Conservation (phyloP, 768 basidiomycete species). For the Termitomyces sp. region DNA sequence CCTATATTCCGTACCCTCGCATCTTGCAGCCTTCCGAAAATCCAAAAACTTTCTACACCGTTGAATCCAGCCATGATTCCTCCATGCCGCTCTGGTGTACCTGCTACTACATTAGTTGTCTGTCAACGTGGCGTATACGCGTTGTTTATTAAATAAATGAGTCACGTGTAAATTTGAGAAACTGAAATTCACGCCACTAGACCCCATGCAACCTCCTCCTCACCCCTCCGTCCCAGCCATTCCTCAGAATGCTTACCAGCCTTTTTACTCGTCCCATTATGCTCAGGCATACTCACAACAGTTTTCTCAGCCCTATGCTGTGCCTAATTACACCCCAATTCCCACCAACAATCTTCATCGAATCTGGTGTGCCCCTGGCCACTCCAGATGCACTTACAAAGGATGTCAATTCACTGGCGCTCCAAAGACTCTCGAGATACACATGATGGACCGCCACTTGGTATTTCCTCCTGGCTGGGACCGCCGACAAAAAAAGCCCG, state of each 20-base stretch:
- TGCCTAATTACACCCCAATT: neutral
- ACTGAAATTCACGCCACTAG: neutral
- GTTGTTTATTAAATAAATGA: slow-evolving; percentile 14
- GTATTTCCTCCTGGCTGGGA: slow-evolving; percentile 78
- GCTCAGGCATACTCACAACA: slow-evolving; percentile 19
- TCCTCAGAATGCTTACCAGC: slow-evolving; percentile 5
- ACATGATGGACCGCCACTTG: slow-evolving; percentile 90
- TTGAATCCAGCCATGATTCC: slow-evolving; percentile 14
- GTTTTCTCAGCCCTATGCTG: neutral
- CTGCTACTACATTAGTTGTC: slow-evolving; percentile 17
- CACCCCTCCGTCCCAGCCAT: slow-evolving; percentile 1
- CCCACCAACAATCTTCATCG: slow-evolving; percentile 5
- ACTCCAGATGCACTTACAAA: slow-evolving; percentile 54
- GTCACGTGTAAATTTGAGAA: slow-evolving; percentile 22
- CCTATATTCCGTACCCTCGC: slow-evolving; percentile 17
- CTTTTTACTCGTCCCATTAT: slow-evolving; percentile 21
- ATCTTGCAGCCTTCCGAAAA: slow-evolving; percentile 17
- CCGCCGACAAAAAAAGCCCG: slow-evolving; percentile 47
- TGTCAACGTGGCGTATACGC: slow-evolving; percentile 19
- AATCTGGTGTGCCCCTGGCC: slow-evolving; percentile 65
- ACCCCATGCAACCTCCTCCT: neutral
- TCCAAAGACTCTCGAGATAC: slow-evolving; percentile 66
- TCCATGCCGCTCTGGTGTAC: slow-evolving; percentile 14
- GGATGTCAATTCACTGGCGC: slow-evolving; percentile 73
- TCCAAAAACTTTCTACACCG: slow-evolving; percentile 11